These are phyloP conservation scores for Mucor ambiguus DNA, from an alignment of 371 early-diverging fungal genomes.

Conservation along the genomic window DNA sequence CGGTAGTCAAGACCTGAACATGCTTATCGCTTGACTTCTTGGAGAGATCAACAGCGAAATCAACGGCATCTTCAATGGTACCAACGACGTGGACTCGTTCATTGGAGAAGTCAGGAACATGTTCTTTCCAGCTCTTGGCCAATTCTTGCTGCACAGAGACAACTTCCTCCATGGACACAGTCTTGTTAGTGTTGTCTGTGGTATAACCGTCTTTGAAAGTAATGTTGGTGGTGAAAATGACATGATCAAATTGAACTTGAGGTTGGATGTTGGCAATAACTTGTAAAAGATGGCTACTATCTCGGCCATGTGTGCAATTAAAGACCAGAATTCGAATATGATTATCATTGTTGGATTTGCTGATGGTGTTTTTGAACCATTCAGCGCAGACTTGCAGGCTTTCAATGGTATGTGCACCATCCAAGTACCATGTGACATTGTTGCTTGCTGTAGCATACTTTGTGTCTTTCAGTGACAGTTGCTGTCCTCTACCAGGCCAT, in stretches of 20 bases:
- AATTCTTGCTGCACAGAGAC: conserved; percentile 57
- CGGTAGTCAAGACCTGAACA: conserved; percentile 83
- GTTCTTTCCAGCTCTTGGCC: conserved; percentile 53
- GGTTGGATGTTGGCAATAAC: conserved; percentile 48
- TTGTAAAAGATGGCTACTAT: conserved; percentile 58
- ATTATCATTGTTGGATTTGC: conserved; percentile 17
- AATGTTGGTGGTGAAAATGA: conserved; percentile 80
- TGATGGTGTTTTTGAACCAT: conserved; percentile 66
- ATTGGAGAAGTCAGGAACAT: conserved; percentile 35
- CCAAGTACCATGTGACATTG: conserved; percentile 74
- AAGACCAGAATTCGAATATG: conserved; percentile 71
- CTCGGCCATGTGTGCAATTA: conserved; percentile 87
- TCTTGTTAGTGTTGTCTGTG: conserved; percentile 69
- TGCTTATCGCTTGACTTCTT: conserved; percentile 21
- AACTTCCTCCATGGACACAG: conserved; percentile 56
- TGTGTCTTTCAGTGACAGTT: conserved; percentile 33
- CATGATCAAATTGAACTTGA: conserved; percentile 56
- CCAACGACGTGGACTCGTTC: conserved; percentile 50
- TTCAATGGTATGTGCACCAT: conserved; percentile 96
- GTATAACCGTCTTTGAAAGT: conserved; percentile 56
- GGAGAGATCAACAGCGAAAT: conserved; percentile 52
- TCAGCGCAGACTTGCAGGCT: conserved; percentile 78
- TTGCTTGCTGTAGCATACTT: conserved; percentile 42
- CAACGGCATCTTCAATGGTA: conserved; percentile 78
- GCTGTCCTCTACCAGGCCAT: conserved; percentile 94